Evolutionary conservation across 768 basidiomycete genomes (phyloP), one percentile per base, ranked within the genome.

Genomic region (Termitomyces eurrhizus): DNA sequence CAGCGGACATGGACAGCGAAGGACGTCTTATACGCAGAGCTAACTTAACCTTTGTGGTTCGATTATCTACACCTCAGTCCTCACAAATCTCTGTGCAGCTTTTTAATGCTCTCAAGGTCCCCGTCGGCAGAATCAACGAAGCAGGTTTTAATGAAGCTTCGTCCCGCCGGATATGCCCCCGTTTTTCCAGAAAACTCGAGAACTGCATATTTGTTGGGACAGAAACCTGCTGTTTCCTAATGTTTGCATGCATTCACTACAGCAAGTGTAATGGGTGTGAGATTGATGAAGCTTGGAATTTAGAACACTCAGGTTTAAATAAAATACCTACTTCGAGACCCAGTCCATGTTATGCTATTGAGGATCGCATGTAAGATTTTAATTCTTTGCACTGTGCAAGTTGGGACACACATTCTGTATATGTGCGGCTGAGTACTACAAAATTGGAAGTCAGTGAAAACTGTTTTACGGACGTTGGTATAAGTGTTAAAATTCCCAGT

Each of bases 101-200:
- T 37, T 55, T 16, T 29, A 44, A 44, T 55, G 41, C 41, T 32
- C n/a, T 24, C 18, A 13, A 54, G 26, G 18, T 41, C 14, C 53
- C 54, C 39, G 54, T 44, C 41, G 54, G 54, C 29, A 55, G 54
- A 55, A 55, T 14, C 41, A 33, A 54, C 26, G 29, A 54, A 55
- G 26, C 54, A 33, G 39, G 32, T 21, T 42, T 32, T 18, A 21
- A 55, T 42, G 39, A 55, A 55, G 41, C 54, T 55, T 55, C 12
- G 18, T 55, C 26, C 53, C 26, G 24, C 39, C 18, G 16, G 26
- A 4, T 42, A 8, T 54, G 39, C 39, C 11, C 29, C 26, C 6
- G 11, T 12, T 55, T 33, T 41, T 44, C 29, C 18, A 54, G 26
- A 42, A n/a, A 54, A 8, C 39, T 53, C 36, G 29, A 54, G 39